These are phyloP conservation scores for Solanum rostratum DNA, from an alignment of 257 asterid genomes.

Conservation along the genomic window DNA sequence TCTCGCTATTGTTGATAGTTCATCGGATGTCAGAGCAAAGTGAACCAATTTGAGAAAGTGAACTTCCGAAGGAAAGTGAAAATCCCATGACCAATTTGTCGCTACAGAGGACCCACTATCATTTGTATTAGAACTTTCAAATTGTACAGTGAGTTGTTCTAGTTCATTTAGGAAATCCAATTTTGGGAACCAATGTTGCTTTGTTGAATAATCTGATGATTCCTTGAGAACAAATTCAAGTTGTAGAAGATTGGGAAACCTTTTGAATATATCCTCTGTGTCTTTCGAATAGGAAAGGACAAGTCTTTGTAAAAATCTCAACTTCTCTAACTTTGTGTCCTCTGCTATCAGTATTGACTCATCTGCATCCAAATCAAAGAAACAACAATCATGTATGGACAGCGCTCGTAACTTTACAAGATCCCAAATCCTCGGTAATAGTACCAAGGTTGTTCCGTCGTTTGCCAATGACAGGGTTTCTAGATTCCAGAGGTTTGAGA, in stretches of 20 bases:
- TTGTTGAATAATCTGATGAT: not conserved
- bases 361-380: not conserved
- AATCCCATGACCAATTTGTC: not conserved
- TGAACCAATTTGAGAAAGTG: fast-evolving
- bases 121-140: not conserved
- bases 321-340: not conserved
- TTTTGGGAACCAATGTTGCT: not conserved
- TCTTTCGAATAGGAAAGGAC: not conserved
- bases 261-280: not conserved
- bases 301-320: fast-evolving
- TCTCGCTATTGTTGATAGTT: not conserved
- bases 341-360: not conserved
- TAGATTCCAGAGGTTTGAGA: not conserved
- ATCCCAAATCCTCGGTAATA: not conserved
- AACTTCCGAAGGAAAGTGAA: not conserved
- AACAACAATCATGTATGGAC: fast-evolving
- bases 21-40: not conserved
- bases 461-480: not conserved
- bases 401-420: not conserved
- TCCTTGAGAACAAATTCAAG: fast-evolving
- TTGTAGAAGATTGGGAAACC: not conserved
- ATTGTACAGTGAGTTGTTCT: not conserved
- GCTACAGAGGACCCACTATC: not conserved
- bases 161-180: not conserved
- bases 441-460: not conserved